Conservation (phyloP, 1,284 basidiomycete genomes). For the Flammula alnicola region DNA sequence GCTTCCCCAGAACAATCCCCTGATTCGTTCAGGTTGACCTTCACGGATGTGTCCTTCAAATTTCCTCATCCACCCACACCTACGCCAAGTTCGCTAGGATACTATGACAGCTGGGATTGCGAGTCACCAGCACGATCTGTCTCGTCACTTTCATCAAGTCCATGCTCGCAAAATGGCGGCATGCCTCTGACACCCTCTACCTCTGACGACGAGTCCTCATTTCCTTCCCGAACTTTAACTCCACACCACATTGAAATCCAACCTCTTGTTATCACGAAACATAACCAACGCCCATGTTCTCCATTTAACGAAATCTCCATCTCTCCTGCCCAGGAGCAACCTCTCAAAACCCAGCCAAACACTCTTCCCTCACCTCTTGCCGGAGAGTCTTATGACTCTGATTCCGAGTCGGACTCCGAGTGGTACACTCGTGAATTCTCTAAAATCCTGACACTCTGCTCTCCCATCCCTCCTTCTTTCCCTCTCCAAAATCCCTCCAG, state of each 20-base stretch:
- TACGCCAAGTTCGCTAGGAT: slow-evolving; percentile 28
- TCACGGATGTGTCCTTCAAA: slow-evolving; percentile 36
- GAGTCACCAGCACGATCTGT: slow-evolving; percentile 33
- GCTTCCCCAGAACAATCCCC: slow-evolving; percentile 30
- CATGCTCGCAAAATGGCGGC: slow-evolving; percentile 33
- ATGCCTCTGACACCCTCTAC: slow-evolving; percentile 45
- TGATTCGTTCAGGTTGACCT: slow-evolving; percentile 39
- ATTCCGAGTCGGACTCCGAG: slow-evolving; percentile 44
- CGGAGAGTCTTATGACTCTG: slow-evolving; percentile 27
- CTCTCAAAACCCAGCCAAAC: slow-evolving; percentile 19
- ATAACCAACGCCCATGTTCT: slow-evolving; percentile 24
- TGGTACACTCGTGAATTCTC: slow-evolving; percentile 47
- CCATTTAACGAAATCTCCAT: slow-evolving; percentile 18
- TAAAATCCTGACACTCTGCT: slow-evolving; percentile 37
- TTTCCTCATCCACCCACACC: slow-evolving; percentile 42
- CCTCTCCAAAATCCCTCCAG: slow-evolving; percentile 29
- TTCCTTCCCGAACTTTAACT: slow-evolving; percentile 28
- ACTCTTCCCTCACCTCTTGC: too few relatives aligned
- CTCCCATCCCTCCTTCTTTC: slow-evolving; percentile 30
- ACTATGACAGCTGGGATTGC: slow-evolving; percentile 19
- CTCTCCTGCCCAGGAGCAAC: slow-evolving; percentile 17
- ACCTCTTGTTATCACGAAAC: slow-evolving; percentile 44
- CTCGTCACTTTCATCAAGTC: slow-evolving; percentile 38
- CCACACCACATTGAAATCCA: slow-evolving; percentile 38
- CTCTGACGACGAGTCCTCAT: slow-evolving; percentile 41